Percentiles rank a stretch among this genome's conserved stretches.
phyloP scores from a whole-genome alignment of 2,329 filamentous ascomycete species.

The Phyllosticta paracitricarpa region DNA sequence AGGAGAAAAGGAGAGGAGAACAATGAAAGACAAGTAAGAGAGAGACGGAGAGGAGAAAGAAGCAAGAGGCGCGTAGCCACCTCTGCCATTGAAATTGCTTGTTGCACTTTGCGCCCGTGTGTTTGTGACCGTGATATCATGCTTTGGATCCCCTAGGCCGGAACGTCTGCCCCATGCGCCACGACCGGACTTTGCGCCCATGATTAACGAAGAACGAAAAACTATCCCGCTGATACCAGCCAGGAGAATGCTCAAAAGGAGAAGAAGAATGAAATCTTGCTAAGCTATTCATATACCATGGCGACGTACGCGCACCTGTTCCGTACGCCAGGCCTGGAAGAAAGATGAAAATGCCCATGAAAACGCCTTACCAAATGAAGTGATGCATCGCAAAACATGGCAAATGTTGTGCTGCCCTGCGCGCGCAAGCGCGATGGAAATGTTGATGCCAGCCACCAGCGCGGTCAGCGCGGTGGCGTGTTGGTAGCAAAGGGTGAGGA shows the following conservation, averaged over 20 bases:
- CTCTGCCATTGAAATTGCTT: neutral
- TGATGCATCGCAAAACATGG: neutral
- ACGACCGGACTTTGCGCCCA: conserved; percentile 8
- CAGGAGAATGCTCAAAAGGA: neutral
- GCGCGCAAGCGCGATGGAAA: neutral
- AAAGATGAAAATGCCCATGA: conserved; percentile 4
- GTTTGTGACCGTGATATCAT: conserved; percentile 8
- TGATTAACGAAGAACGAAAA: neutral
- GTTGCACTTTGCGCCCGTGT: conserved; percentile 6
- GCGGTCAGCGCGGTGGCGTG: conserved; percentile 4
- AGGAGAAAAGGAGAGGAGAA: neutral
- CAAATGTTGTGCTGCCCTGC: neutral
- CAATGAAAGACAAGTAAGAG: neutral
- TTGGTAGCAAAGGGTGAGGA: conserved; percentile 1
- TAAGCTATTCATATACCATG: neutral
- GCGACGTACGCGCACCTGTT: neutral
- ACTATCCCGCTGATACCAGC: neutral
- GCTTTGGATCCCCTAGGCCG: conserved; percentile 4
- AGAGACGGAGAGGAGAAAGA: neutral
- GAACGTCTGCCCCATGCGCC: conserved; percentile 8
- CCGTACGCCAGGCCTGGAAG: neutral
- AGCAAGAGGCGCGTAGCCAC: neutral
- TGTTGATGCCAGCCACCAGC: neutral
- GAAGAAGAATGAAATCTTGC: neutral
- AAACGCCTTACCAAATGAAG: conserved; percentile 6